These are phyloP conservation scores for Aspergillus neotritici DNA, from an alignment of 2,329 filamentous ascomycete species.

Conservation along the genomic window DNA sequence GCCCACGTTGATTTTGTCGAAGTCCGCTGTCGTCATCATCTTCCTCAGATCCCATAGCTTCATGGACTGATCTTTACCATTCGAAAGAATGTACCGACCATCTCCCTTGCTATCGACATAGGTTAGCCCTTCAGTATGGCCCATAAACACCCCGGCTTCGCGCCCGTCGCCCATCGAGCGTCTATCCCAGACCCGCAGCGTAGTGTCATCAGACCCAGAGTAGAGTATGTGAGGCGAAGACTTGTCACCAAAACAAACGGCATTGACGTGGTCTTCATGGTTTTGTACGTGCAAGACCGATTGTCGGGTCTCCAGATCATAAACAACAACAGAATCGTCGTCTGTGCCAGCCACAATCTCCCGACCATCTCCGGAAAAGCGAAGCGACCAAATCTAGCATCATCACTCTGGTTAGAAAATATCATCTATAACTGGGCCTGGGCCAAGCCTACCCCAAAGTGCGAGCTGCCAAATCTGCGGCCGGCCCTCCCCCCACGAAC, in stretches of 20 bases:
- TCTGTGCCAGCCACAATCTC: slow-evolving; percentile 88
- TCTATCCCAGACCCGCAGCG: slow-evolving; percentile 93
- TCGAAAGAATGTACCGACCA: slow-evolving; percentile 82
- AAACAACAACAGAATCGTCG: slow-evolving; percentile 73
- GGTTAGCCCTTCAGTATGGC: slow-evolving; percentile 60
- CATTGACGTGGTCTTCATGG: slow-evolving; percentile 87
- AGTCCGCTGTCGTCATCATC: slow-evolving; percentile 67
- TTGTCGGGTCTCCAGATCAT: slow-evolving; percentile 77
- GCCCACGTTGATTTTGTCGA: slow-evolving; percentile 48
- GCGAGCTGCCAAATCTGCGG: slow-evolving; percentile 30
- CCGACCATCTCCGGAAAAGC: slow-evolving; percentile 86
- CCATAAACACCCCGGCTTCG: slow-evolving; percentile 60
- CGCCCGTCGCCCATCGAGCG: slow-evolving; percentile 60
- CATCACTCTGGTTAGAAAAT: slow-evolving; percentile 13
- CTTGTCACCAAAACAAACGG: slow-evolving; percentile 89
- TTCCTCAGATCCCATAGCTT: slow-evolving; percentile 94
- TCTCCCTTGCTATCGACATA: slow-evolving; percentile 79
- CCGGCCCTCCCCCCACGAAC: slow-evolving; percentile 42
- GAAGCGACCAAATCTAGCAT: slow-evolving; percentile 72
- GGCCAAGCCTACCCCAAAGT: slow-evolving; percentile 39
- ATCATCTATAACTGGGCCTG: neutral
- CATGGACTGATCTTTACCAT: slow-evolving; percentile 94
- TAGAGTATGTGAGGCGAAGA: slow-evolving; percentile 89
- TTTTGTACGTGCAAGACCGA: slow-evolving; percentile 70
- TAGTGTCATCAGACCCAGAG: slow-evolving; percentile 90